Evolutionary conservation across 257 asterid genomes (phyloP), one percentile per base, ranked within the genome.

Genomic region (Linaria vulgaris): DNA sequence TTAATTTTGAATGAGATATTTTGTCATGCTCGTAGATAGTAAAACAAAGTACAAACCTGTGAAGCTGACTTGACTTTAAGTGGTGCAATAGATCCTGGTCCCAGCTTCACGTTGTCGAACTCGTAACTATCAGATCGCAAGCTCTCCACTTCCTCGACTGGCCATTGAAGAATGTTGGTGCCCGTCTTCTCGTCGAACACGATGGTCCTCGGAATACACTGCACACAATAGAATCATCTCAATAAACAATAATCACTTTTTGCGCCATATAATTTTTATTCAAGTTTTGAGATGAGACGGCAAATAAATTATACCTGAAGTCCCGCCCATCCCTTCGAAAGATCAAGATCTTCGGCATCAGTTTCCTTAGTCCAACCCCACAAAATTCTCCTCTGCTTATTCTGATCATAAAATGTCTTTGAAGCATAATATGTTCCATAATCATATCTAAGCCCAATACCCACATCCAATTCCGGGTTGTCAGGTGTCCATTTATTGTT

Each of bases 111-210:
- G 19, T 77, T 62, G 10, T 76, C 72, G 43, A 82, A 78, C 72
- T 67, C 80, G n/a, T 69, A 53, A 11, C 76, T 72, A 41, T 72
- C 72, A 12, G 61, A 20, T 71, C 99, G 84, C 78, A 87, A 77
- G 71, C 81, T 84, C 78, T 94, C 96, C 20, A 87, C 76, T 71
- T 91, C 98, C 51, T 74, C 70, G 27, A 91, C 88, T 12, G 98
- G 96, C 96, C 98, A 91, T 19, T 88, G 95, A 49, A 91, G 83
- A 37, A 91, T 20, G 77, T 86, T 76, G 14, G 59, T 83, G 1
- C 85, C 78, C 0, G 95, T 81, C 68, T 84, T 77, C 51, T 71
- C 37, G 69, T 91, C 97, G 54, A 67, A 82, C 48, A 80, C 81
- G 14, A 87, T 63, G 1, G 82, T 87, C 72, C 97, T 80, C 6